phyloP scores from a whole-genome alignment of 208 protist genomes.

The Porcisia deanei region DNA sequence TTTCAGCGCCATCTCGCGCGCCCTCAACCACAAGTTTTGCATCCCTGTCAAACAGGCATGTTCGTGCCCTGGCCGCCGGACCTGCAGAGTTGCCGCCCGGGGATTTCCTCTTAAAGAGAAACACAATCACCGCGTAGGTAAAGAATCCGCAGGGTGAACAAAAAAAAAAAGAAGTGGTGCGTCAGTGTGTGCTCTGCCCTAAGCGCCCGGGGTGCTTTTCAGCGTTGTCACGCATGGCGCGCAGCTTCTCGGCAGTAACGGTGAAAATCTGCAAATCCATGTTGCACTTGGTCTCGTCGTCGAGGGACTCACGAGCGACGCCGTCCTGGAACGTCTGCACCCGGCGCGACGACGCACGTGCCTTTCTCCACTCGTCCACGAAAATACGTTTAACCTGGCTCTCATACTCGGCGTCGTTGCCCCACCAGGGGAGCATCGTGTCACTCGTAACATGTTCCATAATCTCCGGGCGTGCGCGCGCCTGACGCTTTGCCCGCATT shows the following conservation, averaged over 20 bases:
- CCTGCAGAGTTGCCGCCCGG: neutral
- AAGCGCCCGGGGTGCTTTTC: slow-evolving; percentile 51
- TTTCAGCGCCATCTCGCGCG: neutral
- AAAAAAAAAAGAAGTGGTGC: neutral
- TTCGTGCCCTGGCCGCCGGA: neutral
- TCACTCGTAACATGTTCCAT: slow-evolving; percentile 73
- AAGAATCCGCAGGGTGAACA: neutral
- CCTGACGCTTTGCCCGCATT: slow-evolving; percentile 53
- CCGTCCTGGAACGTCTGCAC: slow-evolving; percentile 76
- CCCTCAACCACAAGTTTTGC: neutral
- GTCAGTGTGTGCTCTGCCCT: neutral
- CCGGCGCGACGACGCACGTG: slow-evolving; percentile 62
- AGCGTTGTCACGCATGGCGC: slow-evolving; percentile 71
- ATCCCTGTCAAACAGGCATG: neutral
- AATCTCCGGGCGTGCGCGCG: slow-evolving; percentile 49
- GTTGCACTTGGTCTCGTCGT: slow-evolving; percentile 63
- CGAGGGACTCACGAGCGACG: slow-evolving; percentile 73
- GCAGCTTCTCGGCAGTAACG: slow-evolving; percentile 74
- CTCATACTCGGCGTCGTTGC: slow-evolving; percentile 88
- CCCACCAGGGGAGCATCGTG: slow-evolving; percentile 91
- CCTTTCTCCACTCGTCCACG: slow-evolving; percentile 85
- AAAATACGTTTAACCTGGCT: slow-evolving; percentile 90
- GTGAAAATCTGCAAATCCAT: slow-evolving; percentile 90
- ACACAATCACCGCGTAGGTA: neutral
- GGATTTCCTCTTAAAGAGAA: neutral